Evolutionary conservation across 306 rosid species (phyloP).

Genomic region (Quercus cerris): DNA sequence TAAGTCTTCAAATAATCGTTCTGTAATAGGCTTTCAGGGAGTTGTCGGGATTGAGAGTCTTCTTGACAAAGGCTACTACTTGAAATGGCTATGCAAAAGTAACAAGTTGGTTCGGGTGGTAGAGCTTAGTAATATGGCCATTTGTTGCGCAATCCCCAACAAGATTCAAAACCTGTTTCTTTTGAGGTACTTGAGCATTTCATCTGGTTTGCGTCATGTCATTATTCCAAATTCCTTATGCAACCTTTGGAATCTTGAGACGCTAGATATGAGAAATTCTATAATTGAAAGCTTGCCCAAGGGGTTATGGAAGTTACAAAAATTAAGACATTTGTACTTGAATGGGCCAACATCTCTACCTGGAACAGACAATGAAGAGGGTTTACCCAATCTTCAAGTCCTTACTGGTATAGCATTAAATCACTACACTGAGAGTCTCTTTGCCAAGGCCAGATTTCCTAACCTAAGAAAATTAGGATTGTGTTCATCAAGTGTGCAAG

Average conservation of each 20-base stretch:
- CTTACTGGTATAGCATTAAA: neutral
- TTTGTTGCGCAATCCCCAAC: accelerated
- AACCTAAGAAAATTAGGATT: slow-evolving; percentile 9
- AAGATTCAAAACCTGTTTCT: accelerated
- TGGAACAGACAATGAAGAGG: too few relatives aligned
- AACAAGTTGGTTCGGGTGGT: neutral
- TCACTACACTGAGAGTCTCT: neutral
- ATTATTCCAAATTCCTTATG: neutral
- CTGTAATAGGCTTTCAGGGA: neutral
- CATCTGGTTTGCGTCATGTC: accelerated
- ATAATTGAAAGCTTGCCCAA: accelerated
- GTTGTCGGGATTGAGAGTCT: too few relatives aligned
- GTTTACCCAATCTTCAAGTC: slow-evolving; percentile 11
- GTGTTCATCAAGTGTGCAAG: neutral
- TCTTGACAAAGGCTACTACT: neutral
- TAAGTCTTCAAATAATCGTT: neutral
- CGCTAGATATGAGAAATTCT: neutral
- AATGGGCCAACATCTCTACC: too few relatives aligned
- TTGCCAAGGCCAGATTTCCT: slow-evolving; percentile 3
- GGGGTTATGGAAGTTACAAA: neutral
- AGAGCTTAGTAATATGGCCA: neutral
- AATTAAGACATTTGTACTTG: neutral
- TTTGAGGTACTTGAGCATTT: neutral
- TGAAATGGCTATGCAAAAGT: neutral
- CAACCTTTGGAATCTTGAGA: neutral